Evolutionary conservation across 2,329 filamentous ascomycete genomes (phyloP), one percentile per base, ranked within the genome.

Genomic region (Xylaria sp.): DNA sequence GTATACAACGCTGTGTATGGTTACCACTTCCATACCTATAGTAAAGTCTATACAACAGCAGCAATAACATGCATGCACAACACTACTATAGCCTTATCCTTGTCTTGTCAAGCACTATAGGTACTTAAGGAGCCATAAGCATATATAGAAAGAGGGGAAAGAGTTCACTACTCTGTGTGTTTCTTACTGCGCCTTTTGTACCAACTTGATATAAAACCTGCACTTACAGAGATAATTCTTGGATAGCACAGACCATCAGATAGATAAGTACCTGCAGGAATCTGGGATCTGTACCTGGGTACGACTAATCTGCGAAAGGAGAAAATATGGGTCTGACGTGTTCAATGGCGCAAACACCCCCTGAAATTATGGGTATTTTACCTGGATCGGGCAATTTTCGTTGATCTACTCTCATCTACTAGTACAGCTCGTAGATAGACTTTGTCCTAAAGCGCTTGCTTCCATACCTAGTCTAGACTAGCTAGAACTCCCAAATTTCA

Each of bases 331-430:
- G 36, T 51, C 53, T 33, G 31, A 55, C 50, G 55, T 27, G 33
- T 33, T 44, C 13, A 42, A 61, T 67, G 15, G 65, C 45, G 38
- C 51, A 47, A 44, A 56, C 25, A 31, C 9, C 61, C 65, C 61
- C 61, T 65, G 65, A 56, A 61, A 47, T 58, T 47, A 36, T 54
- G 57, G 65, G 45, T 33, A 65, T 13, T 13, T 36, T n/a, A 13
- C n/a, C 50, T 59, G n/a, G 44, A 66, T 65, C 29, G 42, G 63
- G 50, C 5, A 53, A 57, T 61, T 51, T 54, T 44, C 33, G 11
- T 10, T 50, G 25, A 38, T 57, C 47, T 51, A 31, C 45, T 7
- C n/a, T n/a, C n/a, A n/a, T n/a, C n/a, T 29, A 47, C 2, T 20
- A 22, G 20, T 11, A 3, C 27, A 45, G 25, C 25, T 22, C 22